A percentile compares a stretch with the other conserved stretches of the same genome.
Conservation (phyloP, 2,329 filamentous ascomycete genomes). For the Aspergillus novofumigatus region DNA sequence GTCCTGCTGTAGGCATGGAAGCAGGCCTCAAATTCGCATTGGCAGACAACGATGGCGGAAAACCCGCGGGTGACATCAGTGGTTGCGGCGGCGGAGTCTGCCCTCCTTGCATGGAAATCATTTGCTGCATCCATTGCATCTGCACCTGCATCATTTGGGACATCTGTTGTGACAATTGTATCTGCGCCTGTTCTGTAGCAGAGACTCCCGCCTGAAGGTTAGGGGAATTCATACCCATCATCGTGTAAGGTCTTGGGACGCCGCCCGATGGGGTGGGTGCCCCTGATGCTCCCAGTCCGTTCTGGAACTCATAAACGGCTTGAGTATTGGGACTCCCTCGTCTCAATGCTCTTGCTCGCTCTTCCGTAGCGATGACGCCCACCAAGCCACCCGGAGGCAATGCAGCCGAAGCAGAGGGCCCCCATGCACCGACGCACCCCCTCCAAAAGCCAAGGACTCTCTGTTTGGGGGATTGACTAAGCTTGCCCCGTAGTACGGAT, state of each 20-base stretch:
- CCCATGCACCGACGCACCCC: constrained; percentile 47
- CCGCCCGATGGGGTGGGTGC: constrained; percentile 22
- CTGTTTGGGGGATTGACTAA: constrained; percentile 68
- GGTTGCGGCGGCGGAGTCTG: constrained; percentile 27
- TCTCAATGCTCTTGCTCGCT: constrained; percentile 71
- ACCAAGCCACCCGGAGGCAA: constrained; percentile 73
- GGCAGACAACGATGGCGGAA: constrained; percentile 21
- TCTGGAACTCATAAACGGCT: constrained; percentile 37
- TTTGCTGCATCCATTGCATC: constrained; percentile 82
- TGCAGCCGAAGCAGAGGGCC: constrained; percentile 33
- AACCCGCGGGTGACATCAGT: constrained; percentile 26
- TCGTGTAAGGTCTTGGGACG: constrained; percentile 37
- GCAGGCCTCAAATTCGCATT: constrained; percentile 40
- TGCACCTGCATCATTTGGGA: constrained; percentile 88
- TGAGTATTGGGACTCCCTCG: constrained; percentile 72
- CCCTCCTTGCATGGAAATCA: constrained; percentile 59
- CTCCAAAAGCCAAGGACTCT: constrained; percentile 69
- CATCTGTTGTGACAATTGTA: constrained; percentile 81
- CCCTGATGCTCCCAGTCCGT: constrained; percentile 25
- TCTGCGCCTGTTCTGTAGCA: constrained; percentile 66
- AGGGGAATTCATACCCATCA: constrained; percentile 27
- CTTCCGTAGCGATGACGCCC: constrained; percentile 82
- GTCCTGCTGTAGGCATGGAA: constrained; percentile 42
- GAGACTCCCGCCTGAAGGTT: constrained; percentile 40
- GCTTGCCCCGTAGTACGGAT: constrained; percentile 78